Conservation (phyloP, 257 asterid species). For the Solanum okadae region DNA sequence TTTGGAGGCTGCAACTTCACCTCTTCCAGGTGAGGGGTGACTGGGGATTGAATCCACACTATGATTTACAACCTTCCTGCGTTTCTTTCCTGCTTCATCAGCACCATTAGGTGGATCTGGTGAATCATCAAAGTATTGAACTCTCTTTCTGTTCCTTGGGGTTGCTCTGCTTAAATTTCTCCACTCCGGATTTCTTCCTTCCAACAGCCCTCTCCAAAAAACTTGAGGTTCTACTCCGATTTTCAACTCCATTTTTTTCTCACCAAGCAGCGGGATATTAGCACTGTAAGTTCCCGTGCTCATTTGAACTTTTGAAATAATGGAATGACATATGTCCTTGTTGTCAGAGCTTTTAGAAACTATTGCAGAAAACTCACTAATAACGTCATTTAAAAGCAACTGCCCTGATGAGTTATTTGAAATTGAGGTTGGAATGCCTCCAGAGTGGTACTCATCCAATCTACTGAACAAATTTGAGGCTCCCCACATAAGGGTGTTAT, state of each 20-base stretch:
- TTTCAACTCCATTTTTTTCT: constrained; percentile 34
- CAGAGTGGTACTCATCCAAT: constrained; percentile 64
- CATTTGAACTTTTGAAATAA: constrained; percentile 51
- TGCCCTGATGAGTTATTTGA: constrained; percentile 34
- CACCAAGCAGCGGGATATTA: constrained; percentile 47
- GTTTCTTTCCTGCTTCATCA: constrained; percentile 46
- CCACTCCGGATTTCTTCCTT: constrained; percentile 57
- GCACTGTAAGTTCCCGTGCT: constrained; percentile 38
- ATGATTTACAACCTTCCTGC: constrained; percentile 37
- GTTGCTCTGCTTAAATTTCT: constrained; percentile 32
- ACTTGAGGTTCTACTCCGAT: constrained; percentile 49
- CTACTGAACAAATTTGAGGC: constrained; percentile 53
- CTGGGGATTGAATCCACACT: constrained; percentile 11
- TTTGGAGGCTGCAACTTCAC: constrained; percentile 7
- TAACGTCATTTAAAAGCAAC: constrained; percentile 35
- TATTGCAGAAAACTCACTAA: constrained; percentile 44
- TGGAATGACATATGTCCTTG: constrained; percentile 8
- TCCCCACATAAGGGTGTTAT: constrained; percentile 75
- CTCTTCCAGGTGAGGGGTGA: constrained; percentile 11
- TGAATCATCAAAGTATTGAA: constrained; percentile 32
- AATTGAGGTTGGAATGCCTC: constrained; percentile 14
- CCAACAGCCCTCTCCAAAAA: constrained; percentile 69
- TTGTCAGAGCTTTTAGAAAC: constrained; percentile 24
- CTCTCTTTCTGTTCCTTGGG: constrained; percentile 71
- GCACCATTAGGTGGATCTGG: constrained; percentile 19